Evolutionary conservation across 1,139 yeast species (phyloP).

Genomic region (Candida buenavistaensis): DNA sequence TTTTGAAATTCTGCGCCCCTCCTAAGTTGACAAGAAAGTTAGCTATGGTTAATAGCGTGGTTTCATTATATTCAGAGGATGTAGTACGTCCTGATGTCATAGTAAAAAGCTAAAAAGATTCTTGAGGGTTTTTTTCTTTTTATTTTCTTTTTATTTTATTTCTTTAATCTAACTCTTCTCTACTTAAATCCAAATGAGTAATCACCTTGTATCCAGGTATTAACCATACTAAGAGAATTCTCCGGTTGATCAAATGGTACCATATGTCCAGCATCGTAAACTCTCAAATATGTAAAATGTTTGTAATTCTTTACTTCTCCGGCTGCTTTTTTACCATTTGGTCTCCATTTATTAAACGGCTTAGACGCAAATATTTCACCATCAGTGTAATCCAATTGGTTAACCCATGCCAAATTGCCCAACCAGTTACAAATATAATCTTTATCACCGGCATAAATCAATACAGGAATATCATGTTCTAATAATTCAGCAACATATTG

Average conservation of each 20-base stretch:
- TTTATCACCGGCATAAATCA: slow-evolving; percentile 83
- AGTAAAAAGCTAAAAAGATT: background rate
- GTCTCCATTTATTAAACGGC: slow-evolving; percentile 43
- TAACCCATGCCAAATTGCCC: slow-evolving; percentile 80
- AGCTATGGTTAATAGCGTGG: no score
- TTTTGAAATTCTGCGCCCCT: no score
- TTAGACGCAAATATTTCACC: slow-evolving; percentile 47
- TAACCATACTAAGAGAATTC: slow-evolving; percentile 46
- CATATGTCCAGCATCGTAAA: slow-evolving; percentile 52
- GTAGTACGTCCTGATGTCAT: no score
- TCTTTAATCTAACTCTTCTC: background rate
- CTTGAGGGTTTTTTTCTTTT: background rate
- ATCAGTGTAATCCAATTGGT: slow-evolving; percentile 65
- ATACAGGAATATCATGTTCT: slow-evolving; percentile 62
- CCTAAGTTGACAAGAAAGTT: no score
- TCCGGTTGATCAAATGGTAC: slow-evolving; percentile 52
- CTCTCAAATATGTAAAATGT: slow-evolving; percentile 47
- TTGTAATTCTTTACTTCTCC: slow-evolving; percentile 49
- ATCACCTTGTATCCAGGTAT: slow-evolving; percentile 44
- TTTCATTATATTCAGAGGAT: no score
- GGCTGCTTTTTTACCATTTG: slow-evolving; percentile 24
- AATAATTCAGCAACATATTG: slow-evolving; percentile 63
- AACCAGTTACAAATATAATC: slow-evolving; percentile 87
- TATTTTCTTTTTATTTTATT: background rate
- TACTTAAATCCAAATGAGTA: slow-evolving; percentile 19